Evolutionary conservation across 257 asterid genomes (phyloP), one percentile per base, ranked within the genome.

Genomic region (Solanum paucissectum): DNA sequence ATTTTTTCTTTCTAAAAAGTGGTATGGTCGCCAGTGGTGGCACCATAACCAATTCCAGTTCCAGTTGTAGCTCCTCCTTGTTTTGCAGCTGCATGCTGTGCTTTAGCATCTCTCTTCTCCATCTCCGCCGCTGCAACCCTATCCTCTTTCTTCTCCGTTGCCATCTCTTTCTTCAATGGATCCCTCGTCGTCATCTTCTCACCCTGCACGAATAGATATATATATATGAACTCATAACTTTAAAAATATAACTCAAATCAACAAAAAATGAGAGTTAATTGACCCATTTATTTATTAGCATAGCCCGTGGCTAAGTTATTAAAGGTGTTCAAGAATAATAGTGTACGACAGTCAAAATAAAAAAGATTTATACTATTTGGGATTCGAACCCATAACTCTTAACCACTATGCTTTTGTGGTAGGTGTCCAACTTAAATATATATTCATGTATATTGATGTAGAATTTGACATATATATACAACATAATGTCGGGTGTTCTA

Each of bases 121-220:
- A 60, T 33, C 87, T 91, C 93, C 4, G 94, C 92, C 23, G 83
- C 91, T 0, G 27, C 44, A 1, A 44, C 46, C 71, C 58, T 88
- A 3, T 86, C 91, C 4, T 89, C 92, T 69, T 89, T 92, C 89
- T 88, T 92, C 84, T 79, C 88, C 27, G 84, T 87, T 4, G 92
- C 92, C 88, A 90, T 73, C 44, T 87, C 94, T 84, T 92, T 90
- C 83, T 79, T 89, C 72, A 82, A 4, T 10, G 92, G 94, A 46
- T 90, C 92, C 2, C 86, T 62, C 0, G 91, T 88, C 0, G 86
- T 90, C 92, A 86, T 58, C 71, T 74, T 92, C 89, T 88, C 94
- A 0, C 73, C 89, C 93, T 91, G 9, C 1, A 2, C 6, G 6
- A n/a, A 64, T 5, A 60, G 1, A 64, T 10, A 64, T n/a, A 64